These are phyloP conservation scores for Phytophthora sojae DNA, from an alignment of 352 stramenopile genomes.

Conservation along the genomic window DNA sequence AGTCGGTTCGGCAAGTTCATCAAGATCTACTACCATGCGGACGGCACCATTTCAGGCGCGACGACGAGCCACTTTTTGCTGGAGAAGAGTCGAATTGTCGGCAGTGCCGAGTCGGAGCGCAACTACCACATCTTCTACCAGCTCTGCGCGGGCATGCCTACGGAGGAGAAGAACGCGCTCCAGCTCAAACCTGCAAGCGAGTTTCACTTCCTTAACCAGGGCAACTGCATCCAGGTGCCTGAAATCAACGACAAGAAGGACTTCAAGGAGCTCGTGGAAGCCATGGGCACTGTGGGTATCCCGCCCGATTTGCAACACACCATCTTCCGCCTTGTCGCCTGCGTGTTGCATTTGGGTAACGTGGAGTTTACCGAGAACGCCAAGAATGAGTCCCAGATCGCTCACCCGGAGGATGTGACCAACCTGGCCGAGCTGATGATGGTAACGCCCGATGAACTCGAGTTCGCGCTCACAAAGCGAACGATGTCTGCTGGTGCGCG, in stretches of 20 bases:
- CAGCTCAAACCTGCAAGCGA: conserved; percentile 90
- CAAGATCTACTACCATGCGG: conserved; percentile 94
- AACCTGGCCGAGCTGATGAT: conserved; percentile 88
- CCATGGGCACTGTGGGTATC: conserved; percentile 94
- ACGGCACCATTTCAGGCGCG: conserved; percentile 92
- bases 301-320: conserved; percentile 89
- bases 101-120: conserved; percentile 92
- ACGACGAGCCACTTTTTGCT: conserved; percentile 97
- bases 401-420: conserved; percentile 67
- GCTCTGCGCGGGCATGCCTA: conserved; percentile 87
- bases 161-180: conserved; percentile 73
- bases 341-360: conserved; percentile 98
- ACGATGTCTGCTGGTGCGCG: conserved; percentile 89
- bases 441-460: conserved; percentile 81
- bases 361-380: conserved; percentile 92
- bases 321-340: conserved; percentile 96
- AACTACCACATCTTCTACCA: conserved; percentile 99
- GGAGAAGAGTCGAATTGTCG: conserved; percentile 97
- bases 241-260: conserved; percentile 96
- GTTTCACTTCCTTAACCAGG: conserved; percentile 95
- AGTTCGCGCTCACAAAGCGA: conserved; percentile 90
- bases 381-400: conserved; percentile 82
- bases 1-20: conserved; percentile 97
- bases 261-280: conserved; percentile 93
- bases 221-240: conserved; percentile 91